Percentiles rank a stretch among this genome's conserved stretches.
These are phyloP conservation scores for Emmonsiellopsis sp. DNA, from an alignment of 2,329 filamentous ascomycete species.

Conservation along the genomic window DNA sequence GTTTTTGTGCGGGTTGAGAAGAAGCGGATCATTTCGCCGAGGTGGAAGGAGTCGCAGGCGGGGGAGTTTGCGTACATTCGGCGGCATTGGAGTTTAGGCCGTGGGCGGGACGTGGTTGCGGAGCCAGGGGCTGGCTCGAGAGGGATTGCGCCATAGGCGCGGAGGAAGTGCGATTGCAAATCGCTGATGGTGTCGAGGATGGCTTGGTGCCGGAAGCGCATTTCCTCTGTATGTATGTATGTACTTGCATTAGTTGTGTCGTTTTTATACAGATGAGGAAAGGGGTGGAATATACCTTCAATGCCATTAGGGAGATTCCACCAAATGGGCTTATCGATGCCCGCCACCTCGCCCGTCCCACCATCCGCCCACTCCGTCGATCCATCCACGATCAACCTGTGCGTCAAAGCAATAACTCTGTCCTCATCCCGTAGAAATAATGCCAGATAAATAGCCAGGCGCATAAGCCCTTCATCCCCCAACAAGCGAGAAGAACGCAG, in stretches of 20 bases:
- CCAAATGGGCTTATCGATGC: constrained; percentile 22
- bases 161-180: constrained; percentile 33
- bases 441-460: constrained; percentile 31
- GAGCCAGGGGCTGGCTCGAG: constrained; percentile 10
- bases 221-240: constrained; percentile 24
- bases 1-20: constrained; percentile 32
- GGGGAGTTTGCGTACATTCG: constrained; percentile 32
- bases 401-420: constrained; percentile 22
- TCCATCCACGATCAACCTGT: constrained; percentile 26
- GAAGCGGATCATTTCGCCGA: constrained; percentile 36
- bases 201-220: constrained; percentile 32
- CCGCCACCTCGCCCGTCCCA: constrained; percentile 13
- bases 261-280: not conserved
- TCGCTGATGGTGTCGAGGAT: constrained; percentile 34
- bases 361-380: constrained; percentile 28
- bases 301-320: constrained; percentile 27
- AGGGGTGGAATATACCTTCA: constrained; percentile 24
- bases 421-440: constrained; percentile 20
- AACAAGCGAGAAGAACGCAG: constrained; percentile 19
- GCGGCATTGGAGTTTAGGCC: constrained; percentile 25
- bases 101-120: constrained; percentile 10
- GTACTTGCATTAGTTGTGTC: not conserved
- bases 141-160: constrained; percentile 30
- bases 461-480: constrained; percentile 28
- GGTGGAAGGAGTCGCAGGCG: constrained; percentile 35